A percentile compares a stretch with the other conserved stretches of the same genome.
These are phyloP conservation scores for Backusella tarrabulga DNA, from an alignment of 192 early-diverging fungal genomes.

Conservation along the genomic window DNA sequence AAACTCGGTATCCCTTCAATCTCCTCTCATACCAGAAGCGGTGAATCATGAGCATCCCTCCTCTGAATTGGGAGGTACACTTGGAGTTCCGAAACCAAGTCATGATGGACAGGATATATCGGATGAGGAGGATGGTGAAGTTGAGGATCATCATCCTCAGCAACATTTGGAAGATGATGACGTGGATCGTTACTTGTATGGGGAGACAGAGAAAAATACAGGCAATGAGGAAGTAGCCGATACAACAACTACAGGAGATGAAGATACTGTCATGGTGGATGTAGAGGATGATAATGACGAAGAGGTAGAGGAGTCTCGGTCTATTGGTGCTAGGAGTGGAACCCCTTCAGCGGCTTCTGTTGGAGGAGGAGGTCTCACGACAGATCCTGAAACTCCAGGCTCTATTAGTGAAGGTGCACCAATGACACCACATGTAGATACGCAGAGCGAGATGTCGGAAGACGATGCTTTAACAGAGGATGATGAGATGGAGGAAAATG, in stretches of 20 bases:
- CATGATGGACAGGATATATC: background rate
- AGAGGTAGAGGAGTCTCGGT: background rate
- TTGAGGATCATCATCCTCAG: background rate
- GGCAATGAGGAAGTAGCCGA: background rate
- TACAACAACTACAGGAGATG: background rate
- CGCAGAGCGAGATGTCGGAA: background rate
- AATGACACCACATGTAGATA: background rate
- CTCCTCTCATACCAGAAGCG: background rate
- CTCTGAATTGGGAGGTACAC: background rate
- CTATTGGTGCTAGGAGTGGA: background rate
- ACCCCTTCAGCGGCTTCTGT: background rate
- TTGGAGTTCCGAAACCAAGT: background rate
- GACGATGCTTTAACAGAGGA: background rate
- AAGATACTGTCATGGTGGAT: background rate
- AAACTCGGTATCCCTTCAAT: conserved; percentile 2
- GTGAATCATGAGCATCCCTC: background rate
- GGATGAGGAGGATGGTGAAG: background rate
- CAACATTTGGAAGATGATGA: conserved; percentile 26
- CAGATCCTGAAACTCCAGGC: background rate
- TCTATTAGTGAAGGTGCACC: background rate
- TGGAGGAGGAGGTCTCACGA: background rate
- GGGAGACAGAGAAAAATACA: conserved; percentile 3
- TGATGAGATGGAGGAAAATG: background rate
- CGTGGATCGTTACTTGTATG: conserved; percentile 29
- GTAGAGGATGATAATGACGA: background rate